Conservation (phyloP, 2,329 filamentous ascomycete species). For the Ascochyta pisi region DNA sequence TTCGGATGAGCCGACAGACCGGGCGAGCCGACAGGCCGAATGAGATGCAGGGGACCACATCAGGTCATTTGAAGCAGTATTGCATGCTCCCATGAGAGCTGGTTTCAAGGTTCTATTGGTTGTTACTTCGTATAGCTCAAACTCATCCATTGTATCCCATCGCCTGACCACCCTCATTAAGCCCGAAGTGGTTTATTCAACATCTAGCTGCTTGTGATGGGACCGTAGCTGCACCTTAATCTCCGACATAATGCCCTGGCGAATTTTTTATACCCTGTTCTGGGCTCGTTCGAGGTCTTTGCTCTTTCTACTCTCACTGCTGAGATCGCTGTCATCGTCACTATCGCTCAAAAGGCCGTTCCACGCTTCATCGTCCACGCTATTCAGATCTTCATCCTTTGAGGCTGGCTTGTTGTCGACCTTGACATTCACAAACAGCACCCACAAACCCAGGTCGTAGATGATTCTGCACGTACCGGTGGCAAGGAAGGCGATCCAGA, state of each 20-base stretch:
- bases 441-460: conserved; percentile 49
- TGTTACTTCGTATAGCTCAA: background rate
- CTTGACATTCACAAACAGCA: conserved; percentile 48
- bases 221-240: background rate
- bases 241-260: background rate
- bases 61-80: background rate
- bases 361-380: conserved; percentile 38
- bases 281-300: conserved; percentile 29
- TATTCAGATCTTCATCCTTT: conserved; percentile 29
- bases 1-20: background rate
- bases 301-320: conserved; percentile 29
- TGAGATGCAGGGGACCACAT: background rate
- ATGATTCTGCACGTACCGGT: conserved; percentile 44
- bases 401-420: conserved; percentile 27
- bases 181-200: background rate
- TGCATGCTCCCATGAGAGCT: background rate
- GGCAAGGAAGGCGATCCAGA: conserved; percentile 50
- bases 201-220: background rate
- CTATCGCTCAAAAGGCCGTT: conserved; percentile 40
- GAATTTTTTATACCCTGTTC: background rate
- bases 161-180: background rate
- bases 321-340: conserved; percentile 34
- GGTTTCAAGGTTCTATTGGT: background rate
- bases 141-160: background rate
- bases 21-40: too few species aligned